Evolutionary conservation across 1,139 yeast species (phyloP).

Genomic region (Taiozyma sp.): DNA sequence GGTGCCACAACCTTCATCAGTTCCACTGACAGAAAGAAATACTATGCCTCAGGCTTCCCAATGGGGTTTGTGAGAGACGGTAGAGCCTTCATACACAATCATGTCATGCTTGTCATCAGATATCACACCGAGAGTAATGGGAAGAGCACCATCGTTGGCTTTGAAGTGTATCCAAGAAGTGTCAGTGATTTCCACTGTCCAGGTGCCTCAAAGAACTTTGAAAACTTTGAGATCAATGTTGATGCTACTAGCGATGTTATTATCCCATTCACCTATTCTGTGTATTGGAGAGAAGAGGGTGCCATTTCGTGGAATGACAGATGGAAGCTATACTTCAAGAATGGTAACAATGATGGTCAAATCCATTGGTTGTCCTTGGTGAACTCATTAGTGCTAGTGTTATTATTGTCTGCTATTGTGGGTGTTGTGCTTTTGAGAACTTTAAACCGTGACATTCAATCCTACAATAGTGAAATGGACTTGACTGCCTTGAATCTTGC

Average conservation of each 20-base stretch:
- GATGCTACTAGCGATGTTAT: constrained; percentile 31
- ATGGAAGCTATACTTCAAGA: constrained; percentile 70
- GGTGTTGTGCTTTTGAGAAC: constrained; percentile 58
- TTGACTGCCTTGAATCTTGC: constrained; percentile 22
- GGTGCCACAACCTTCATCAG: constrained; percentile 85
- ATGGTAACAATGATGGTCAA: constrained; percentile 43
- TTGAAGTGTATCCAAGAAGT: constrained; percentile 86
- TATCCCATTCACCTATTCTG: constrained; percentile 80
- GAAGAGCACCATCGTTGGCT: constrained; percentile 70
- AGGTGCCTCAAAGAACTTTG: constrained; percentile 56
- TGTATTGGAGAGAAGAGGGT: constrained; percentile 83
- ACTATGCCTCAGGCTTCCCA: constrained; percentile 86
- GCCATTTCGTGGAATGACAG: constrained; percentile 63
- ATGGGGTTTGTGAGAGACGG: constrained; percentile 64
- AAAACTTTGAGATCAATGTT: constrained; percentile 45
- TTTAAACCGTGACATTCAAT: constrained; percentile 38
- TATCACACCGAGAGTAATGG: constrained; percentile 54
- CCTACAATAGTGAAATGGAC: constrained; percentile 32
- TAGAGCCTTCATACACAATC: constrained; percentile 65
- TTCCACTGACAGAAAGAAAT: constrained; percentile 53
- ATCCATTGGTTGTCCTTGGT: constrained; percentile 72
- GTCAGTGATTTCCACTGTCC: constrained; percentile 67
- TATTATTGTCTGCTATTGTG: constrained; percentile 54
- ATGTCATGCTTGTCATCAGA: constrained; percentile 75
- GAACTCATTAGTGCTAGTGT: constrained; percentile 59